Base-by-base conservation (phyloP, 345 rosid species). In the Gynandropsis gynandra region DNA sequence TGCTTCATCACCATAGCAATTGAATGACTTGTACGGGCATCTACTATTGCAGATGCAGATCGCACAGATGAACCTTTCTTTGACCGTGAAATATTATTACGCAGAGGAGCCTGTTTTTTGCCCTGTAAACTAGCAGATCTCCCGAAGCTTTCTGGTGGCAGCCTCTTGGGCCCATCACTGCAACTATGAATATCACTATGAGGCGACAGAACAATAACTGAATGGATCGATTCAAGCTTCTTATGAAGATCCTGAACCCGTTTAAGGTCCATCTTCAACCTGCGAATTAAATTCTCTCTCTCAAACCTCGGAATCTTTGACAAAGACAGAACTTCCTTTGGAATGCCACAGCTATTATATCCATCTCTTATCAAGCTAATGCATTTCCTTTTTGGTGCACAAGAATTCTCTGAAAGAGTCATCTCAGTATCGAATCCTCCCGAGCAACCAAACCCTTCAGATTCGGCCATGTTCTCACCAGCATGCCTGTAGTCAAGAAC, bases 201-300 rank as follows among this genome's bases (percentile, higher is more conserved):
- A 1, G 89, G 76, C 0, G 87, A 77, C 10, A 52, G 27, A 64
- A 32, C 70, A 45, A 65, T 59, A 58, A 58, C 69, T 6, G 81
- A 70, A 47, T 70, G 55, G n/a, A 75, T 44, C 55, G 73, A 72
- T 19, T 58, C 76, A 54, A 79, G 65, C 65, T 58, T 90, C 58
- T 66, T 80, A 52, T 76, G 81, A 20, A 90, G 78, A 31, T 49
- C 42, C 69, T 72, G 79, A 51, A 84, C 82, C 59, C 81, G 79
- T 59, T 82, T 80, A 64, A 90, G 95, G 58, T 90, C 98, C 68
- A 34, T 67, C 63, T 64, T 70, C 67, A 90, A 69, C 74, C 71
- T 78, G 48, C 50, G 40, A 57, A 64, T 68, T 57, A 86, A 68
- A 63, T 59, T 69, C 66, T 72, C 74, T 67, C 88, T 83, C 68